Conservation (phyloP, 2,329 filamentous ascomycete species). For the Clonostachys chloroleuca region DNA sequence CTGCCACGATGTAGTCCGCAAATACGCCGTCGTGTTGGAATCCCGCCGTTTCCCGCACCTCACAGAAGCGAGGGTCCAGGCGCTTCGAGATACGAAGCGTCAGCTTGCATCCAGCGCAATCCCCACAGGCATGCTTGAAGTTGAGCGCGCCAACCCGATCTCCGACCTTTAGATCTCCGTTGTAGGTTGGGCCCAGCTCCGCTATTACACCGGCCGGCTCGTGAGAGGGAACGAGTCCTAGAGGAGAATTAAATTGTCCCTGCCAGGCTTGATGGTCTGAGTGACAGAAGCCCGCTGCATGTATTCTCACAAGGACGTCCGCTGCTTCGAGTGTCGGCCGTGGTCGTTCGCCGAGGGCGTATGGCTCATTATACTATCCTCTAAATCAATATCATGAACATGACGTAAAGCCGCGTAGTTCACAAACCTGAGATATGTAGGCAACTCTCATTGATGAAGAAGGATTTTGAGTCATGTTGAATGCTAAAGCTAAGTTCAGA, state of each 20-base stretch:
- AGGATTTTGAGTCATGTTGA: too few species aligned
- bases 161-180: conserved; percentile 16
- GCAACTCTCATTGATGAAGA: conserved; percentile 11
- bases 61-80: conserved; percentile 22
- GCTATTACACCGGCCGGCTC: conserved; percentile 25
- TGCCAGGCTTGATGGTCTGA: conserved; percentile 26
- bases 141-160: conserved; percentile 28
- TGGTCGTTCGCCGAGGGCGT: conserved; percentile 10
- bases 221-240: conserved; percentile 23
- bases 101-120: conserved; percentile 18
- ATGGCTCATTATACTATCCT: conserved; percentile 19
- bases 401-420: neutral
- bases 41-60: conserved; percentile 21
- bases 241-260: conserved; percentile 19
- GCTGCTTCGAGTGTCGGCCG: conserved; percentile 13
- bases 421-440: conserved; percentile 8
- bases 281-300: conserved; percentile 29
- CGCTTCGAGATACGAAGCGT: conserved; percentile 4
- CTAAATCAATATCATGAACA: too few species aligned
- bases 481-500: too few species aligned
- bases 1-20: conserved; percentile 23
- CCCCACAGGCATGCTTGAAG: conserved; percentile 21
- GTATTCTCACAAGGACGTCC: conserved; percentile 21
- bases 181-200: conserved; percentile 13
- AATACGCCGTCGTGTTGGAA: conserved; percentile 26